Base-by-base conservation (phyloP, 257 asterid species). In the Haberlea rhodopensis region DNA sequence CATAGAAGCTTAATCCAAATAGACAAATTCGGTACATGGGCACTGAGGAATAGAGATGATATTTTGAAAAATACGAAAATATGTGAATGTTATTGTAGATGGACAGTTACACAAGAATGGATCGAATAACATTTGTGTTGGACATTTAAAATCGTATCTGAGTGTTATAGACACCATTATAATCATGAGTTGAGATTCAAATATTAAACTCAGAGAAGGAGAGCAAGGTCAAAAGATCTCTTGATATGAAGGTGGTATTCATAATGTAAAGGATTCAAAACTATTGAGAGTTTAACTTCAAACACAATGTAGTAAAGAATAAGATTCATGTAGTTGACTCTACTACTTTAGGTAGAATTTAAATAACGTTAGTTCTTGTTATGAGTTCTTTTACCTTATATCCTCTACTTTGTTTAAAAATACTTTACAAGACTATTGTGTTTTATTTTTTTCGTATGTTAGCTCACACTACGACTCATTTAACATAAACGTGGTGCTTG, bases 401-500 rank as follows among this genome's bases (percentile, higher is more conserved):
- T n/a, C n/a, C n/a, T n/a, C n/a, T n/a, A n/a, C n/a, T n/a, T n/a
- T n/a, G n/a, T n/a, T n/a, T n/a, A n/a, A n/a, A n/a, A n/a, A n/a
- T n/a, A n/a, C n/a, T n/a, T n/a, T n/a, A n/a, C n/a, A n/a, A n/a
- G n/a, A n/a, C n/a, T n/a, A n/a, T n/a, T 4, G 45, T 23, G 32
- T 63, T 46, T 8, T 63, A 9, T 1, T 45, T 43, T 43, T 13
- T 2, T 43, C 20, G 26, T 6, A 25, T 63, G 57, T 74, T 32
- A 69, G 70, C 11, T n/a, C 29, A 62, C 25, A 20, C 6, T 11
- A 20, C 31, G 26, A 31, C 18, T 25, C 23, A 18, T 53, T 52
- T 25, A 74, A 48, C 4, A 21, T 5, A 59, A 66, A 8, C 37
- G 6, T 54, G 51, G 22, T 26, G 49, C 26, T 75, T 75, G 82